These are phyloP conservation scores for Penicillium pancosmium DNA, from an alignment of 495 filamentous ascomycete genomes.

Conservation along the genomic window DNA sequence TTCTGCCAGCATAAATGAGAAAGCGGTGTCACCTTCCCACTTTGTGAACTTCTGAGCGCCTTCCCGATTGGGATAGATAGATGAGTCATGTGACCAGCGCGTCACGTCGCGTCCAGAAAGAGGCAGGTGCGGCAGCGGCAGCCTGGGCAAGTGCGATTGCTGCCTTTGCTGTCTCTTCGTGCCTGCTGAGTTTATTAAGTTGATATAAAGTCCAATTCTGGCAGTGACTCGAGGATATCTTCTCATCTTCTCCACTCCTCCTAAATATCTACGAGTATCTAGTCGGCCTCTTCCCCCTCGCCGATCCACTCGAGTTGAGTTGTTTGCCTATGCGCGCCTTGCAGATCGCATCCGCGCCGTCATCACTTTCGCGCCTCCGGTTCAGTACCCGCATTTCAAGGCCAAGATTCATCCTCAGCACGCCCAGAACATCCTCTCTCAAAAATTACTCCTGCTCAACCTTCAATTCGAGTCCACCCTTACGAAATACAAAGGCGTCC, in stretches of 20 bases:
- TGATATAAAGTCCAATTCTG: no score
- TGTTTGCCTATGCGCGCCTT: conserved; percentile 34
- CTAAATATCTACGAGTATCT: conserved; percentile 7
- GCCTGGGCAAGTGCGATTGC: conserved; percentile 18
- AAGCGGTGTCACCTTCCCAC: conserved; percentile 24
- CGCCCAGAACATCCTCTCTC: background rate
- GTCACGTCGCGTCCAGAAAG: conserved; percentile 42
- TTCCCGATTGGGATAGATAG: conserved; percentile 18
- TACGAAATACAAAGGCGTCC: background rate
- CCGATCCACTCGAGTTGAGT: background rate
- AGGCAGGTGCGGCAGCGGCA: conserved; percentile 17
- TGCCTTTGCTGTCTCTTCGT: conserved; percentile 12
- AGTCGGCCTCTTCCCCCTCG: background rate
- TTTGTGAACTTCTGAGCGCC: background rate
- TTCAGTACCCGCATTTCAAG: conserved; percentile 5
- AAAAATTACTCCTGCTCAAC: background rate
- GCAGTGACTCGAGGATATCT: no score
- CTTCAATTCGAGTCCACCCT: background rate
- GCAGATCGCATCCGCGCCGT: conserved; percentile 22
- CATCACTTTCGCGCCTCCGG: conserved; percentile 23
- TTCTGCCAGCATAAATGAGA: conserved; percentile 21
- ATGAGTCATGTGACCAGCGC: conserved; percentile 41
- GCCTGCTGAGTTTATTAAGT: background rate
- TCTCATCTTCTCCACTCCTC: no score
- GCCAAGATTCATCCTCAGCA: background rate